Base-by-base conservation (phyloP, 306 rosid genomes). In the Ochetophila trinervis region DNA sequence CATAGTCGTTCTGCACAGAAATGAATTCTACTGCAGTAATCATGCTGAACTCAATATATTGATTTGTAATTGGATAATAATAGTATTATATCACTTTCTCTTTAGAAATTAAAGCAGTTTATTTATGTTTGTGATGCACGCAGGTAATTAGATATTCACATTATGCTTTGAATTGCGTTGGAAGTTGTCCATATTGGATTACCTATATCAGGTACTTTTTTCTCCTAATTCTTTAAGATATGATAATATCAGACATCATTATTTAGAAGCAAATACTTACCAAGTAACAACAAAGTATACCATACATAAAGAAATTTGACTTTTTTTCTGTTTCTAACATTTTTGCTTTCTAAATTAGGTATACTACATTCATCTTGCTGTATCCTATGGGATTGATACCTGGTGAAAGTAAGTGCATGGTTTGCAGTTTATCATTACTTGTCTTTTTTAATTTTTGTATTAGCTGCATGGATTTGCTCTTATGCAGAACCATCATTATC, bases 101-200 rank as follows among this genome's bases (percentile, higher is more conserved):
- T 40, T 4, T 1, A 15, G 12, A 21, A 61, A 20, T 37, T 61
- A 17, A 1, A 20, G 44, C 18, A 18, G 5, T 42, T 61, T 42
- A 61, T 20, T 61, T 61, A 9, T 58, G 40, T 37, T 58, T 45
- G 72, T 67, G 51, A 58, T 78, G 68, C 69, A 27, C 87, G 86
- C 89, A 93, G 98, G 73, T 87, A 2, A 84, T 93, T 74, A 84
- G 97, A 73, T 90, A 93, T 79, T 79, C 94, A 11, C 91, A 86
- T 74, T 84, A 93, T 75, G 84, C 94, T 74, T 78, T 93, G 65
- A 75, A 74, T 69, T 84, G 97, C 81, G 67, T 63, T 16, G 87
- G 91, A 76, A 84, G 66, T 50, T 84, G 85, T 79, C 99, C 97
- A 58, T 71, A 76, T 65, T 93, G 94, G 96, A 79, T 93, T 65